These are phyloP conservation scores for Artemisia tridentata DNA, from an alignment of 129 eudicot genomes.

Conservation along the genomic window DNA sequence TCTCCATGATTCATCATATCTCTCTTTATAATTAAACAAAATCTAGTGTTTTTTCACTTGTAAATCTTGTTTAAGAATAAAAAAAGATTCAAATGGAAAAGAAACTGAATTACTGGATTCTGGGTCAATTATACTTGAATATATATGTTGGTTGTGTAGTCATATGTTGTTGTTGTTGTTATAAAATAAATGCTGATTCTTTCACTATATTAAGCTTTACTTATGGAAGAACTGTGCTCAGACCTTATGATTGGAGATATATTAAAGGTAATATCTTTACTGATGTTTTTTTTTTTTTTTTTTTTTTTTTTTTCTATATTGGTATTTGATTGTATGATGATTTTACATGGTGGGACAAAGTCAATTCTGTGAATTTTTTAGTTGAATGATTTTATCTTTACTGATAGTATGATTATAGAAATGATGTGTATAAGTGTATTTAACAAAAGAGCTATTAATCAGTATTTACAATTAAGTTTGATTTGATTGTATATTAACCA, in stretches of 20 bases:
- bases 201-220: slow-evolving; percentile 72
- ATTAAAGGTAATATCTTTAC: slow-evolving; percentile 56
- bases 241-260: slow-evolving; percentile 89
- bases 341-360: slow-evolving; percentile 19
- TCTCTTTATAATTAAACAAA: too few species aligned
- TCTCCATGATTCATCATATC: too few species aligned
- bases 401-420: slow-evolving; percentile 7
- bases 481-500: background rate
- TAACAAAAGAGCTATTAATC: background rate
- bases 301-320: background rate
- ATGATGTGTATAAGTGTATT: background rate
- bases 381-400: slow-evolving; percentile 3
- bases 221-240: slow-evolving; percentile 70
- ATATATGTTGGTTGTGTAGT: slow-evolving; percentile 11
- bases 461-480: background rate
- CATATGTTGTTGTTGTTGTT: slow-evolving; percentile 14
- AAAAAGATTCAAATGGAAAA: slow-evolving; percentile 34
- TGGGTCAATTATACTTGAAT: slow-evolving; percentile 32
- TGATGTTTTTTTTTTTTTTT: background rate
- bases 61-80: slow-evolving; percentile 21
- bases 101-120: slow-evolving; percentile 35
- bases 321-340: slow-evolving; percentile 10
- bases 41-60: slow-evolving; percentile 18
- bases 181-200: slow-evolving; percentile 40
- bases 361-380: slow-evolving; percentile 11